Evolutionary conservation across 352 stramenopile genomes (phyloP).

Genomic region (Aphanomyces cochlioides): DNA sequence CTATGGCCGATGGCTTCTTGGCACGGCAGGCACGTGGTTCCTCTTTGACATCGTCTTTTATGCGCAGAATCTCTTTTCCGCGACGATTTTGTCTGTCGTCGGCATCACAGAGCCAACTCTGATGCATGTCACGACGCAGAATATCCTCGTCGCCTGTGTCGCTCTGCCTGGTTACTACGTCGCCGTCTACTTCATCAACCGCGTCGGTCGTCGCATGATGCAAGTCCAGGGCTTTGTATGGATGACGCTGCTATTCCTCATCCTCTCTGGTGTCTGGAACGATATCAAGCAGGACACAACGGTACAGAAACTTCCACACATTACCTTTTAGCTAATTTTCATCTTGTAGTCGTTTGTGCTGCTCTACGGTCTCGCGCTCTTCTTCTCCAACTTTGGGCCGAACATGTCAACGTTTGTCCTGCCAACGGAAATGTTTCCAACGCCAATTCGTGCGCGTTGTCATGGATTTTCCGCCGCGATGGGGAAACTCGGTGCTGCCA

Average conservation of each 20-base stretch:
- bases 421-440: constrained; percentile 59
- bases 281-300: constrained; percentile 45
- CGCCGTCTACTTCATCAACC: constrained; percentile 65
- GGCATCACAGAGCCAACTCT: constrained; percentile 50
- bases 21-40: constrained; percentile 76
- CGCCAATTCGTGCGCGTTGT: constrained; percentile 49
- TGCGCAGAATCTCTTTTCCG: constrained; percentile 73
- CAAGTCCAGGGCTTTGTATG: constrained; percentile 68
- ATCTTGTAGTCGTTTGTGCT: constrained; percentile 50
- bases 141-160: constrained; percentile 61
- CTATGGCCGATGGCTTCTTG: constrained; percentile 40
- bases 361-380: constrained; percentile 68
- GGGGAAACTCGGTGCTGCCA: constrained; percentile 54
- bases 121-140: constrained; percentile 50
- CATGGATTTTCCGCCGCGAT: constrained; percentile 59
- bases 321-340: constrained; percentile 12
- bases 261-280: constrained; percentile 63
- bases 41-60: constrained; percentile 85
- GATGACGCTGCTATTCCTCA: constrained; percentile 64
- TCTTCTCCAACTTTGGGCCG: constrained; percentile 84
- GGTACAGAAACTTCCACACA: constrained; percentile 25
- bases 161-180: constrained; percentile 80
- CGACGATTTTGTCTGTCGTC: constrained; percentile 58
- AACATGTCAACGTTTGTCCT: constrained; percentile 69
- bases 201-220: constrained; percentile 62